phyloP scores from a whole-genome alignment of 1,284 basidiomycete genomes.

The Cutaneotrichosporon mucoides region DNA sequence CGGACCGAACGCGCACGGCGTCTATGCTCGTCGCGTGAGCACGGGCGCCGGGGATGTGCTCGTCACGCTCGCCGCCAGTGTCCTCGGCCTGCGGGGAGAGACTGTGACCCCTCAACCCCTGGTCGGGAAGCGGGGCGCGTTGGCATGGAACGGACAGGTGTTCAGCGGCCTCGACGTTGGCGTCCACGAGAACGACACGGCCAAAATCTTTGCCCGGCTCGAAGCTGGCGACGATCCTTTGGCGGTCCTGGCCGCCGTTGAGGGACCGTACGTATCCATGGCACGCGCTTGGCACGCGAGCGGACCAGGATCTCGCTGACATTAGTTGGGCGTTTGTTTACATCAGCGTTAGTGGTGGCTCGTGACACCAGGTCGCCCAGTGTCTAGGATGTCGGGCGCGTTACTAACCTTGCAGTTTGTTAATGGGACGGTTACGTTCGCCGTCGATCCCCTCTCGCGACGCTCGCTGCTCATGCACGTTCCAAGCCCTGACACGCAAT shows the following conservation, averaged over 20 bases:
- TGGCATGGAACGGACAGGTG: constrained; percentile 91
- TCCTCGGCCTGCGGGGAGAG: constrained; percentile 70
- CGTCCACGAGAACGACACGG: constrained; percentile 73
- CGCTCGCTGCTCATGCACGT: constrained; percentile 69
- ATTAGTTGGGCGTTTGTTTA: constrained; percentile 45
- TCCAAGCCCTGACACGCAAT: not conserved
- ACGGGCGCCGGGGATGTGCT: constrained; percentile 13
- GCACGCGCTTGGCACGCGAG: constrained; percentile 18
- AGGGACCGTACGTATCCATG: constrained; percentile 70
- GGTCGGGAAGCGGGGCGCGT: constrained; percentile 53
- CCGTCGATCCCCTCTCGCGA: constrained; percentile 83
- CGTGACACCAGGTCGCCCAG: not conserved
- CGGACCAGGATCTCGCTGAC: not conserved
- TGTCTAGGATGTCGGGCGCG: not conserved
- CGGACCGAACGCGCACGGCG: constrained; percentile 34
- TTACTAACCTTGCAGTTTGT: constrained; percentile 47
- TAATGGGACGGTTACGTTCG: constrained; percentile 61
- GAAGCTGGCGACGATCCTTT: constrained; percentile 52
- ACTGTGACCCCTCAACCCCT: constrained; percentile 68
- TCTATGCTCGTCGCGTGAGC: constrained; percentile 11
- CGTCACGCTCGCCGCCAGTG: constrained; percentile 64
- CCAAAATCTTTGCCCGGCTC: constrained; percentile 60
- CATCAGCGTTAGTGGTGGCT: constrained; percentile 58
- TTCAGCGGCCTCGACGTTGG: constrained; percentile 69
- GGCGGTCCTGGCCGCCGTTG: constrained; percentile 60